Percentiles rank a stretch among this genome's conserved stretches.
Evolutionary conservation across 352 stramenopile species (phyloP).

Genomic region (Phytophthora tentaculata): DNA sequence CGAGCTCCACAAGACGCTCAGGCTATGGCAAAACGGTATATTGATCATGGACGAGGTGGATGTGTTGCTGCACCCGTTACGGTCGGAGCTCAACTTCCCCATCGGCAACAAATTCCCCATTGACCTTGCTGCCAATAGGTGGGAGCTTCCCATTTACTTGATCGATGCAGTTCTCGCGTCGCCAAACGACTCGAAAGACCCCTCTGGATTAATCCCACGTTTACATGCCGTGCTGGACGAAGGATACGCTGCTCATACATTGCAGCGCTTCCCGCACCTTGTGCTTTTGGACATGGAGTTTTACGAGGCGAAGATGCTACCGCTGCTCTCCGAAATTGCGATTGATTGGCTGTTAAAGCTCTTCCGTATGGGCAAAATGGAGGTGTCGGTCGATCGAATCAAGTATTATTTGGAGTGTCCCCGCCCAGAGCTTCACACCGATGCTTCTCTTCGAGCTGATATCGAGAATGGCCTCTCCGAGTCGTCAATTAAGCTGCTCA

Average conservation of each 20-base stretch:
- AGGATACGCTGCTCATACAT: conserved; percentile 92
- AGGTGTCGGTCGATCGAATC: conserved; percentile 80
- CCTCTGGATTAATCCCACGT: conserved; percentile 40
- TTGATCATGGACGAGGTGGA: conserved; percentile 95
- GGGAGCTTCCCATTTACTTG: conserved; percentile 93
- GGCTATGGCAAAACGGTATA: conserved; percentile 94
- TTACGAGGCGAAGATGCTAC: conserved; percentile 94
- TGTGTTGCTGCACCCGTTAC: conserved; percentile 90
- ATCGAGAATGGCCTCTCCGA: conserved; percentile 80
- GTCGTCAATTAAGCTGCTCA: conserved; percentile 97
- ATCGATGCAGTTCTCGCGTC: conserved; percentile 94
- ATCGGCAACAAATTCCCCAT: conserved; percentile 93
- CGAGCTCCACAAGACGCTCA: conserved; percentile 87
- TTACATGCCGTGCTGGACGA: conserved; percentile 93
- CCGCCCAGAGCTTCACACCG: conserved; percentile 64
- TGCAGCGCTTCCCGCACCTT: conserved; percentile 98
- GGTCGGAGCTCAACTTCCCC: conserved; percentile 92
- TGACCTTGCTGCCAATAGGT: conserved; percentile 89
- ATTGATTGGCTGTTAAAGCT: conserved; percentile 87
- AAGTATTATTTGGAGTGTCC: conserved; percentile 76
- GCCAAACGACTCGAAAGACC: conserved; percentile 13
- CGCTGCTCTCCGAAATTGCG: conserved; percentile 91
- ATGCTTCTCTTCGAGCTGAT: conserved; percentile 78
- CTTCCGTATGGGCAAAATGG: conserved; percentile 94
- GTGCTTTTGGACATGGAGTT: conserved; percentile 97